phyloP scores from a whole-genome alignment of 2,329 filamentous ascomycete genomes.

The Tolypocladium album region DNA sequence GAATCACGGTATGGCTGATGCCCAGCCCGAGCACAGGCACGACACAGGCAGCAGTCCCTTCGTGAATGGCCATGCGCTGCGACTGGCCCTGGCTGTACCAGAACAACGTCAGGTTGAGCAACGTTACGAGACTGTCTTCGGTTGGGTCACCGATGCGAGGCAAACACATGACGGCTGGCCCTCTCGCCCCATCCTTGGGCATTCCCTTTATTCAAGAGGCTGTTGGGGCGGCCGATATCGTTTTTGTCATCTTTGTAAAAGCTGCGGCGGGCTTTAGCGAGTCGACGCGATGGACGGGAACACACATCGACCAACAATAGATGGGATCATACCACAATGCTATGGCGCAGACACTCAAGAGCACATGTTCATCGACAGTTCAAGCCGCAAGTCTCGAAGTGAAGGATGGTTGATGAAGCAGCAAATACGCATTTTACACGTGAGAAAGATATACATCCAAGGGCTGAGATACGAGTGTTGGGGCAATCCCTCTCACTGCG shows the following conservation, averaged over 20 bases:
- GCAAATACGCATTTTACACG: background rate
- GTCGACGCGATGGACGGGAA: background rate
- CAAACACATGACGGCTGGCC: background rate
- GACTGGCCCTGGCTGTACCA: background rate
- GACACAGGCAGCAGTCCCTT: background rate
- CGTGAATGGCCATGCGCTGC: background rate
- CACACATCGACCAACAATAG: background rate
- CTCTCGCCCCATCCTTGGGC: background rate
- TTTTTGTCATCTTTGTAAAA: background rate
- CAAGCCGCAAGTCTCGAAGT: background rate
- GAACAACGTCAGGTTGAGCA: background rate
- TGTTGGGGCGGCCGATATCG: background rate
- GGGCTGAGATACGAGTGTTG: background rate
- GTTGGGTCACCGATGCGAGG: background rate
- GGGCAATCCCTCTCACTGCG: background rate
- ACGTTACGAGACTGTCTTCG: background rate
- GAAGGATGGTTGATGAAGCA: background rate
- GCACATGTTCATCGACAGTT: background rate
- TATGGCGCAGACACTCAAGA: background rate
- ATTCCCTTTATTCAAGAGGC: background rate
- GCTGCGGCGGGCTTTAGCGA: background rate
- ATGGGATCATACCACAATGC: background rate
- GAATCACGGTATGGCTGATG: background rate
- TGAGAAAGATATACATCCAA: background rate
- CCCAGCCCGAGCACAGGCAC: background rate